phyloP scores from a whole-genome alignment of 2,329 filamentous ascomycete genomes.

The Trichoderma sp. region DNA sequence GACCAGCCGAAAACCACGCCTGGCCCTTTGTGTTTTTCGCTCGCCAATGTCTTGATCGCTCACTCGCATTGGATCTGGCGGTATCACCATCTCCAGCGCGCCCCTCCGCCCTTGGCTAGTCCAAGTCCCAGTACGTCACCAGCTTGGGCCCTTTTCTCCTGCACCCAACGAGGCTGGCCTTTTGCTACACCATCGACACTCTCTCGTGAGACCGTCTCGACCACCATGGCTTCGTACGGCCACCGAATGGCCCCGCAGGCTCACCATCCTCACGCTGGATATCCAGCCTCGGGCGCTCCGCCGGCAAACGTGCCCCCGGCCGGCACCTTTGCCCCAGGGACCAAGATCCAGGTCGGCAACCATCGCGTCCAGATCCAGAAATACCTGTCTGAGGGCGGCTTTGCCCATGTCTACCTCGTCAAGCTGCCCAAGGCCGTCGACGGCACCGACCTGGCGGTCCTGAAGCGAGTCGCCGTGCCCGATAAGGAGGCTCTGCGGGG shows the following conservation, averaged over 20 bases:
- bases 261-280: constrained; percentile 42
- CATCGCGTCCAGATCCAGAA: constrained; percentile 94
- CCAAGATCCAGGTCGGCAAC: constrained; percentile 92
- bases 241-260: constrained; percentile 33
- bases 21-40: not conserved
- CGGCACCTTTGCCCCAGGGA: constrained; percentile 88
- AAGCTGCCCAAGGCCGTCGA: constrained; percentile 74
- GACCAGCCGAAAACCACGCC: not conserved
- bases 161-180: constrained; percentile 4
- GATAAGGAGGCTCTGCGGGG: constrained; percentile 92
- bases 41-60: constrained; percentile 17
- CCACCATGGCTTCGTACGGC: constrained; percentile 38
- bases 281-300: constrained; percentile 43
- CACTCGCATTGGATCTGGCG: not conserved
- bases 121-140: constrained; percentile 15
- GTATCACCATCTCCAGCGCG: constrained; percentile 6
- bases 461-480: constrained; percentile 93
- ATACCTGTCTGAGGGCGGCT: constrained; percentile 96
- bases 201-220: not conserved
- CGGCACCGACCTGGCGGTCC: constrained; percentile 76
- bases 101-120: constrained; percentile 16
- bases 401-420: constrained; percentile 97
- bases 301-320: constrained; percentile 52
- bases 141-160: not conserved
- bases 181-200: constrained; percentile 8